phyloP scores from a whole-genome alignment of 306 rosid species.

The Arachis hypogaea region DNA sequence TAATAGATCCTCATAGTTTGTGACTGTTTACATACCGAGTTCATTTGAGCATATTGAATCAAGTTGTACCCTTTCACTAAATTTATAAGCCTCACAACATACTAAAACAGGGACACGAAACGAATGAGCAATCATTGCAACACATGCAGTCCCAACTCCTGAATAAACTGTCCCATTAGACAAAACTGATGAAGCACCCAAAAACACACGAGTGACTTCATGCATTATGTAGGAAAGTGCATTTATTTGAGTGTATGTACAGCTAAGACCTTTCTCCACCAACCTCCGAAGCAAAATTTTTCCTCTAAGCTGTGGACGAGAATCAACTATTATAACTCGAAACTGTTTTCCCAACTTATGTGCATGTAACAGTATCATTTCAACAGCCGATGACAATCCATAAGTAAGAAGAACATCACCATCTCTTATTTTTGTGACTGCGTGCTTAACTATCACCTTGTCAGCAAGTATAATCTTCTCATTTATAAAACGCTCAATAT shows the following conservation, averaged over 20 bases:
- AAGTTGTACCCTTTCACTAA: conserved; percentile 58
- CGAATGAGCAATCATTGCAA: conserved; percentile 59
- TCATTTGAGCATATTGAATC: conserved; percentile 62
- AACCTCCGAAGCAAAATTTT: conserved; percentile 49
- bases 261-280: conserved; percentile 51
- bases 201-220: conserved; percentile 54
- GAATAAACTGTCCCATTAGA: conserved; percentile 60
- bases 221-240: conserved; percentile 54
- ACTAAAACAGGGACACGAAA: conserved; percentile 50
- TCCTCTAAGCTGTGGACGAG: conserved; percentile 54
- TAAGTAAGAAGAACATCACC: conserved; percentile 58
- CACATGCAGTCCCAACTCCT: conserved; percentile 56
- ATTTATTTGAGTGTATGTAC: conserved; percentile 55
- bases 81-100: conserved; percentile 59
- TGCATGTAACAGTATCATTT: conserved; percentile 52
- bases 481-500: conserved; percentile 49
- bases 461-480: conserved; percentile 54
- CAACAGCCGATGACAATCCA: conserved; percentile 50
- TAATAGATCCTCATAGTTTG: background rate
- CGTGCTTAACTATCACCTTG: conserved; percentile 54
- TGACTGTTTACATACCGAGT: conserved; percentile 43
- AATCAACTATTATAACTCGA: conserved; percentile 54
- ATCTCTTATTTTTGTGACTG: conserved; percentile 54
- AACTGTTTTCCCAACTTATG: conserved; percentile 56
- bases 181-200: conserved; percentile 56